phyloP scores from a whole-genome alignment of 176 grass and related monocot species.

The Melocanna baccifera region DNA sequence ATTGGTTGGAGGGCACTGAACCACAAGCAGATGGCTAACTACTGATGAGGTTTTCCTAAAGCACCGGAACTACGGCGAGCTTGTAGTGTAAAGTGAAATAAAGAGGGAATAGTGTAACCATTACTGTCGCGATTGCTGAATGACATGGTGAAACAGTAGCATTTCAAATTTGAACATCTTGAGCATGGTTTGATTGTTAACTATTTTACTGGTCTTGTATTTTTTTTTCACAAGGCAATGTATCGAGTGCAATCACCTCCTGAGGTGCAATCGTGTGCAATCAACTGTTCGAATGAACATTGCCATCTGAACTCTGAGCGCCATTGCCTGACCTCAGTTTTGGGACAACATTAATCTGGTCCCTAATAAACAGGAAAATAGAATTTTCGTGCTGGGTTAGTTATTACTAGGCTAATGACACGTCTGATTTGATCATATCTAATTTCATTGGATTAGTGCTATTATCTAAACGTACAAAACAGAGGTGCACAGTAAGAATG shows the following conservation, averaged over 20 bases:
- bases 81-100: neutral
- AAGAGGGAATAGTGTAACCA: neutral
- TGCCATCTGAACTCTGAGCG: neutral
- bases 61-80: neutral
- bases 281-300: neutral
- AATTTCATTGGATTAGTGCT: neutral
- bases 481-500: neutral
- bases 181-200: neutral
- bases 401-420: neutral
- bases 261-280: neutral
- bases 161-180: neutral
- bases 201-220: neutral
- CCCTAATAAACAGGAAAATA: neutral
- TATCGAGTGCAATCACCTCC: neutral
- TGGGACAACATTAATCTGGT: neutral
- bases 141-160: neutral
- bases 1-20: conserved; percentile 81
- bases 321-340: neutral
- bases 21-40: conserved; percentile 33
- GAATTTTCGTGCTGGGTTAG: neutral
- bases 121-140: neutral
- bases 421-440: neutral
- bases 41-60: neutral
- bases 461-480: neutral
- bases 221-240: neutral